Conservation (phyloP, 2,329 filamentous ascomycete species). For the Cryphonectria japonica region DNA sequence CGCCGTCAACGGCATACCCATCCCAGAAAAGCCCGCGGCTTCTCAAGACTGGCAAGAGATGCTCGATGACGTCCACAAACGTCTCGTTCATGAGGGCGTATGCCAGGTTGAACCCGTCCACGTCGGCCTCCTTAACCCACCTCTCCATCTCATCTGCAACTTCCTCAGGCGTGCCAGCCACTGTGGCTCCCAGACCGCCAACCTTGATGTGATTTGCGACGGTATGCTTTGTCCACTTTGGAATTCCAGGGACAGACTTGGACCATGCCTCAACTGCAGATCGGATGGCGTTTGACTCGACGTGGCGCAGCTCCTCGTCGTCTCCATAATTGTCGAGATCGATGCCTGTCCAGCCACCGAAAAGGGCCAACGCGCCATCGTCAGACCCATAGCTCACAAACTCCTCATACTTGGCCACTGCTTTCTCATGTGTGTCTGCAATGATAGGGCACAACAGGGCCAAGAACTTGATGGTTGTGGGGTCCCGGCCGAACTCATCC, state of each 20-base stretch:
- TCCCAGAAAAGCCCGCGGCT: constrained; percentile 62
- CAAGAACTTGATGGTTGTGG: constrained; percentile 61
- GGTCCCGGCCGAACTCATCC: constrained; percentile 54
- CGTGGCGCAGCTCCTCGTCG: constrained; percentile 64
- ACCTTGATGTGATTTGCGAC: constrained; percentile 32
- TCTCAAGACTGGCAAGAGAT: constrained; percentile 66
- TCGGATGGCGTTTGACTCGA: constrained; percentile 65
- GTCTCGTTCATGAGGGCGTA: constrained; percentile 70
- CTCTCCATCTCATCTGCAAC: constrained; percentile 29
- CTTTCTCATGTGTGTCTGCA: constrained; percentile 63
- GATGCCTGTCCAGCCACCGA: constrained; percentile 70
- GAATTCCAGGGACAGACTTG: constrained; percentile 35
- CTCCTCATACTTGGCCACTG: constrained; percentile 58
- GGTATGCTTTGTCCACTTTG: constrained; percentile 31
- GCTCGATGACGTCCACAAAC: constrained; percentile 69
- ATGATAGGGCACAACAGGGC: constrained; percentile 62
- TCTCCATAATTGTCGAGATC: constrained; percentile 64
- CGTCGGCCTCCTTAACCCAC: constrained; percentile 26
- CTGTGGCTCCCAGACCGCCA: constrained; percentile 31
- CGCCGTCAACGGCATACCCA: constrained; percentile 56
- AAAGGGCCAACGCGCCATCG: constrained; percentile 66
- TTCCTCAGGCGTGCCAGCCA: constrained; percentile 24
- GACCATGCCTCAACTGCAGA: constrained; percentile 54
- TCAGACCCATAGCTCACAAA: constrained; percentile 59
- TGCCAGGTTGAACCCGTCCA: constrained; percentile 42